Base-by-base conservation (phyloP, 2,329 filamentous ascomycete species). In the Calonectria crousiana region DNA sequence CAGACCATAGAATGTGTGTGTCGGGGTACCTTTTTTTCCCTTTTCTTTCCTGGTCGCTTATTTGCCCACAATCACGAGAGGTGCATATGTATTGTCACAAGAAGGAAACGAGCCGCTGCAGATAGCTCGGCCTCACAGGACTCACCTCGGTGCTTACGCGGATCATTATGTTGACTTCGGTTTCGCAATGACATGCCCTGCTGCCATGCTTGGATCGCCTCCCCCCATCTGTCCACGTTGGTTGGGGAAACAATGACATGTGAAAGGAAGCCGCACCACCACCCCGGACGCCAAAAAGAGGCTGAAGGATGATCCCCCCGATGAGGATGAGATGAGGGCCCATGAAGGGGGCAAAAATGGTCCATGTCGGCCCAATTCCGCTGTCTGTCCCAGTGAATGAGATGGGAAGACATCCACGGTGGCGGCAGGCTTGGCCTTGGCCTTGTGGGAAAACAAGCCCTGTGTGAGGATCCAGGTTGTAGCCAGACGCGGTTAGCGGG, bases 111-210 rank as follows among this genome's bases (percentile, higher is more conserved):
- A 23, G 32, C 32, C 36, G 20, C 32, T 60, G 56, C 56, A 60
- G 56, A 56, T 11, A 18, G 56, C 66, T 69, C 52, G 56, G 38
- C 65, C 38, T 66, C 47, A 75, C 77, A 60, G 78, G 76, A 64
- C 69, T 73, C 69, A 78, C 76, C 60, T 80, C 78, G 78, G 78
- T 79, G 78, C 78, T 80, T 79, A 80, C 80, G 77, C 78, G 78
- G 78, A 72, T 69, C 73, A 73, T 67, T 14, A 26, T 34, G 38
- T 47, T 67, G 69, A 44, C 72, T 74, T 68, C 67, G 68, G 78
- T 71, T 70, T 74, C 52, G 69, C 47, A 49, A 62, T 74, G 71
- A 73, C 72, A 76, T 71, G 69, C 68, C 53, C 68, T 41, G 52
- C 44, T 47, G 26, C 20, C 30, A 49, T 75, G 49, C 60, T 49